These are phyloP conservation scores for Dendrobium officinale DNA, from an alignment of 106 monocot genomes.

Conservation along the genomic window DNA sequence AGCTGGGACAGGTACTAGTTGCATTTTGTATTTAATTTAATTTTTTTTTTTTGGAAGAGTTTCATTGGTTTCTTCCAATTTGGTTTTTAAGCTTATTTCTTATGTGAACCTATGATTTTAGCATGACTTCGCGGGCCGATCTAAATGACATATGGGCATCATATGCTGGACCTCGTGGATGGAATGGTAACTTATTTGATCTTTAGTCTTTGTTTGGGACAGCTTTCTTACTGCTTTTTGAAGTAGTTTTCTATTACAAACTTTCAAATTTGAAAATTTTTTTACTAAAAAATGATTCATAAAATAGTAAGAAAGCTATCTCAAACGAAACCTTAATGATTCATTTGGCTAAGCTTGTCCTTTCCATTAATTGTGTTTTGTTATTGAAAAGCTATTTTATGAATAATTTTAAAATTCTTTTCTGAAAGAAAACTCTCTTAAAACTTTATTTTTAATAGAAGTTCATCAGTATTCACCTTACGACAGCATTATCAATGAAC, in stretches of 20 bases:
- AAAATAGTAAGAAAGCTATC: too few species aligned
- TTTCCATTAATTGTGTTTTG: neutral
- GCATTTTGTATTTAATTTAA: neutral
- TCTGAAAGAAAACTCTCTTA: too few species aligned
- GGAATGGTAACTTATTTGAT: constrained; percentile 53
- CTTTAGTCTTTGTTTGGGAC: neutral
- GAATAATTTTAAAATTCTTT: too few species aligned
- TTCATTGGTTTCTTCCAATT: neutral
- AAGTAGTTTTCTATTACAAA: too few species aligned
- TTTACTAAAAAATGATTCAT: too few species aligned
- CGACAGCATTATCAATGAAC: too few species aligned
- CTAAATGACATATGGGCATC: constrained; percentile 74
- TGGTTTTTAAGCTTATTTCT: neutral
- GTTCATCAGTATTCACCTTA: too few species aligned
- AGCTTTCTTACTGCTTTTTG: too few species aligned
- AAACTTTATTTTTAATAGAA: too few species aligned
- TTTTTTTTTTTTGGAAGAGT: too few species aligned
- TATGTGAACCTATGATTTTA: constrained; percentile 10
- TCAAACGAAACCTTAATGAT: neutral
- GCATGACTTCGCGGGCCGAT: constrained; percentile 72
- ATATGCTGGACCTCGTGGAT: constrained; percentile 76
- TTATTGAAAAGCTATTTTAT: too few species aligned
- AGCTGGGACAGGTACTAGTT: constrained; percentile 76
- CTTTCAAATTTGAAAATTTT: too few species aligned
- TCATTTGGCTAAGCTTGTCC: neutral